Conservation (phyloP, 768 basidiomycete species). For the Collybiopsis luxurians region DNA sequence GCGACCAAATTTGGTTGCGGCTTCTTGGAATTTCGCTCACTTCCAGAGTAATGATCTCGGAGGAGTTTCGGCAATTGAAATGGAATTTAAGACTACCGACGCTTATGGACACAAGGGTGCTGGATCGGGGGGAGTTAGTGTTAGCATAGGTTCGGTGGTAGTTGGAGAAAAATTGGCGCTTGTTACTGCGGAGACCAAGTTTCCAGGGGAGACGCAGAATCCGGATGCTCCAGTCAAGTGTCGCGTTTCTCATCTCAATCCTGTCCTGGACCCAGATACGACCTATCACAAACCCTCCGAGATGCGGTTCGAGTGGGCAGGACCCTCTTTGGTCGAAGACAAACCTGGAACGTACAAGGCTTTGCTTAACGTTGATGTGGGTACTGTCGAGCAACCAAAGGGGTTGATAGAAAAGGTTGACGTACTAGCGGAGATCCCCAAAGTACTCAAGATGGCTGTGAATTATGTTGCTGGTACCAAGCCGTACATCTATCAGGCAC, state of each 20-base stretch:
- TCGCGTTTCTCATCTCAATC: constrained; percentile 60
- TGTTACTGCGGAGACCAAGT: constrained; percentile 79
- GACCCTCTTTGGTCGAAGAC: constrained; percentile 54
- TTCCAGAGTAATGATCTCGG: constrained; percentile 78
- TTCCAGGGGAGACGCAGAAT: constrained; percentile 56
- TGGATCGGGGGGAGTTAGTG: constrained; percentile 79
- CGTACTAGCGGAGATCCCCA: constrained; percentile 92
- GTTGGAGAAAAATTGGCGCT: constrained; percentile 72
- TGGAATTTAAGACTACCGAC: constrained; percentile 91
- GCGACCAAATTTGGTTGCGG: constrained; percentile 91
- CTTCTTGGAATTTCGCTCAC: constrained; percentile 92
- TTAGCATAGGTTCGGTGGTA: constrained; percentile 85
- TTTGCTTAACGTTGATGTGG: constrained; percentile 54
- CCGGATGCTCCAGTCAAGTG: constrained; percentile 54
- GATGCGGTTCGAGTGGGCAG: constrained; percentile 78
- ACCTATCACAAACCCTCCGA: constrained; percentile 72
- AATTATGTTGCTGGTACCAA: constrained; percentile 92
- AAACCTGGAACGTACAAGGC: constrained; percentile 55
- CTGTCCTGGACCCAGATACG: constrained; percentile 71
- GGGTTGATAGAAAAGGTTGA: constrained; percentile 93
- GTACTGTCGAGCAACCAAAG: constrained; percentile 52
- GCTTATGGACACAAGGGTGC: constrained; percentile 75
- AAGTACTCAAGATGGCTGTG: constrained; percentile 87
- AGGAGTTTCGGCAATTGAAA: constrained; percentile 84
- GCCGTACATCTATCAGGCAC: constrained; percentile 91